These are phyloP conservation scores for Epichloe sp. DNA, from an alignment of 2,329 filamentous ascomycete genomes.

Conservation along the genomic window DNA sequence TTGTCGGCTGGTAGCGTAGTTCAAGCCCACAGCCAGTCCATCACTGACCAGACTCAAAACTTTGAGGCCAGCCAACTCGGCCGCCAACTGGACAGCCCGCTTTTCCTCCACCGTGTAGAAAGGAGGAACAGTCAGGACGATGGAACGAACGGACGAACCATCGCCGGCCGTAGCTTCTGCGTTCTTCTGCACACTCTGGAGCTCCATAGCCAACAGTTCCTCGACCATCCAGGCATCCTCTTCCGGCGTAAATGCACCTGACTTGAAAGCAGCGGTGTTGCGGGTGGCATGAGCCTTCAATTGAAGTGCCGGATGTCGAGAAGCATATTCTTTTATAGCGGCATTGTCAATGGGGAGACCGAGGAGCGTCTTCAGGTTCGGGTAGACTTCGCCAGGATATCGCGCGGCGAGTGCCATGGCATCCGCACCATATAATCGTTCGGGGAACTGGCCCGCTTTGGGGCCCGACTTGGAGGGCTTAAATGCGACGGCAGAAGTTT, in stretches of 20 bases:
- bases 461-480: conserved; percentile 63
- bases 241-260: conserved; percentile 47
- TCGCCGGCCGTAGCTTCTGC: conserved; percentile 73
- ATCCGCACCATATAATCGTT: conserved; percentile 84
- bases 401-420: conserved; percentile 75
- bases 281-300: conserved; percentile 46
- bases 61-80: conserved; percentile 76
- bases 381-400: conserved; percentile 88
- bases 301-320: conserved; percentile 66
- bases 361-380: conserved; percentile 84
- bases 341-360: conserved; percentile 53
- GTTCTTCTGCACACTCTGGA: conserved; percentile 82
- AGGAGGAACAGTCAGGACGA: conserved; percentile 77
- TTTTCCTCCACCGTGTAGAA: conserved; percentile 90
- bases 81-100: conserved; percentile 70
- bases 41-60: conserved; percentile 79
- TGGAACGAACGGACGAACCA: conserved; percentile 59
- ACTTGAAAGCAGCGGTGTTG: conserved; percentile 71
- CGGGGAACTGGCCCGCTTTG: conserved; percentile 59
- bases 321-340: conserved; percentile 55
- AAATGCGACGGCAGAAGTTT: conserved; percentile 81
- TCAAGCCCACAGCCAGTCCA: conserved; percentile 80
- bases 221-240: conserved; percentile 68
- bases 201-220: conserved; percentile 90
- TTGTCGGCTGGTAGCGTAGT: conserved; percentile 84